Evolutionary conservation across 2,329 filamentous ascomycete genomes (phyloP).

Genomic region (Cladosporium sp.): DNA sequence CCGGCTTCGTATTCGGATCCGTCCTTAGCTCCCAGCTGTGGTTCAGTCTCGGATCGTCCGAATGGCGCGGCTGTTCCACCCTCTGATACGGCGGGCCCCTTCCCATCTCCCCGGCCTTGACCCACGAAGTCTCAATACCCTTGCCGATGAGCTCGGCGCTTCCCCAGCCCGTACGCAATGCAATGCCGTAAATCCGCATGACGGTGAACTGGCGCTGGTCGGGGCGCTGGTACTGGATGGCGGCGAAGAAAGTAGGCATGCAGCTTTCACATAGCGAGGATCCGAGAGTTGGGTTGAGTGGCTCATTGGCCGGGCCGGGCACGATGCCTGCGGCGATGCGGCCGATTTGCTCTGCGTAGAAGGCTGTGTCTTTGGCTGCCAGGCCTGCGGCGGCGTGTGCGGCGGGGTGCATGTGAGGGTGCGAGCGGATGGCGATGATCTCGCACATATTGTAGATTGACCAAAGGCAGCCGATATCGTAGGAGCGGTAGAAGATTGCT

Average conservation of each 20-base stretch:
- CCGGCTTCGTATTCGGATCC: constrained; percentile 33
- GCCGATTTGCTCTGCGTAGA: constrained; percentile 73
- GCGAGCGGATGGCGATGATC: constrained; percentile 78
- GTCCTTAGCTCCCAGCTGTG: constrained; percentile 33
- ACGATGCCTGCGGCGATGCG: constrained; percentile 73
- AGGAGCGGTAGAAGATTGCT: constrained; percentile 78
- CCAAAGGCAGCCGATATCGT: constrained; percentile 86
- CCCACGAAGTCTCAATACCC: constrained; percentile 85
- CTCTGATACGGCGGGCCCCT: constrained; percentile 73
- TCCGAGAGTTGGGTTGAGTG: constrained; percentile 75
- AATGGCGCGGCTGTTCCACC: constrained; percentile 30
- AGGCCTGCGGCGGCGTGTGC: constrained; percentile 84
- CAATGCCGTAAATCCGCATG: constrained; percentile 71
- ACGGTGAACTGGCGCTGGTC: constrained; percentile 78
- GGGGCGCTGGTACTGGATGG: constrained; percentile 72
- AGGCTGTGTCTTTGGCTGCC: constrained; percentile 70
- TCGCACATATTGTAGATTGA: constrained; percentile 82
- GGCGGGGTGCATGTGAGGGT: constrained; percentile 88
- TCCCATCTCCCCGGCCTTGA: constrained; percentile 70
- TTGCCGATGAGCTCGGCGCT: constrained; percentile 77
- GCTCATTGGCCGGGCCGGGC: constrained; percentile 51
- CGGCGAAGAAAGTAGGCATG: constrained; percentile 84
- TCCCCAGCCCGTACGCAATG: constrained; percentile 83
- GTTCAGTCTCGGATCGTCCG: constrained; percentile 37
- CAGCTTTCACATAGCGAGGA: constrained; percentile 80